Evolutionary conservation across 768 basidiomycete genomes (phyloP), one percentile per base, ranked within the genome.

Genomic region (Hebeloma cylindrosporum): DNA sequence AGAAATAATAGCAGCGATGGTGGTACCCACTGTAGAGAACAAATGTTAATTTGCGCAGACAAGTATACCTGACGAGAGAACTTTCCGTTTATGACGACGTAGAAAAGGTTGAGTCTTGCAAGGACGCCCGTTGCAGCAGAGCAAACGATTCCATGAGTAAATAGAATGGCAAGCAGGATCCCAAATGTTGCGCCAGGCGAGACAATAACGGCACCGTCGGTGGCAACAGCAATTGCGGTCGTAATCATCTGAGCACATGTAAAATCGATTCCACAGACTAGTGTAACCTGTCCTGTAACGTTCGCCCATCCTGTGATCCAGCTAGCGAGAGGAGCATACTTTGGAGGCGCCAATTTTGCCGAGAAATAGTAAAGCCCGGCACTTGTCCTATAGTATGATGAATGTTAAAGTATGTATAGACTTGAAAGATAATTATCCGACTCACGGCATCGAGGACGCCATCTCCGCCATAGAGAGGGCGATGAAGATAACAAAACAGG

Each of bases 351-450:
- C 32, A 88, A 62, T 57, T 83, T 87, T 0, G 85, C 82, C 2
- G 85, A 83, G 62, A 87, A 88, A 60, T 87, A 88, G 60, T 88
- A 88, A 13, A 88, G 67, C 0, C 85, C 86, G 5, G 86, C 85
- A 50, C 85, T 88, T 17, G 86, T 88, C 40, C 85, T 88, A 40
- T 9, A 27, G 14, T 18, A 41, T 30, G 11, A 28, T 34, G 27
- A 2, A 25, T 13, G 33, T 16, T 20, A 37, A 28, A 51, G 21
- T 34, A 36, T 31, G 16, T 13, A 4, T 21, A 9, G 45, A 30
- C 5, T 21, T 10, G 13, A 28, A 29, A 16, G 25, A 14, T 22
- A 47, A 21, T 2, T 10, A 35, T 6, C 37, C 18, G 31, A 73
- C 80, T 61, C 61, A 87, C 85, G 85, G 85, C 85, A 87, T 87